These are phyloP conservation scores for Citrus australasica DNA, from an alignment of 345 rosid genomes.

Conservation along the genomic window DNA sequence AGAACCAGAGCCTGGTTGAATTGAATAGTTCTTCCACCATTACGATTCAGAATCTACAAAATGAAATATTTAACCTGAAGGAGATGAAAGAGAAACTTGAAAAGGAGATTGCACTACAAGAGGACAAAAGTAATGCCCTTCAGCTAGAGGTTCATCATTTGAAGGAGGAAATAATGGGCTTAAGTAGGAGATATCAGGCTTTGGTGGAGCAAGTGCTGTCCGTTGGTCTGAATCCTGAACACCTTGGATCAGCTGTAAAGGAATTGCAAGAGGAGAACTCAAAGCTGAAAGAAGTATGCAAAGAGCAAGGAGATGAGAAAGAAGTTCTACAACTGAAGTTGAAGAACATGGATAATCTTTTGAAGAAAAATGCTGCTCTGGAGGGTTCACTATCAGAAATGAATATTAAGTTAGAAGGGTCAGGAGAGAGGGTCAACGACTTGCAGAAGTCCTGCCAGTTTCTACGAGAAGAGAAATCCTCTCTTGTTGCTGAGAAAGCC, in stretches of 20 bases:
- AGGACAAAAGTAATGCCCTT: slow-evolving; percentile 48
- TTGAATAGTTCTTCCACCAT: slow-evolving; percentile 45
- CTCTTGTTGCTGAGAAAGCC: slow-evolving; percentile 69
- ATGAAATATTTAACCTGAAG: slow-evolving; percentile 52
- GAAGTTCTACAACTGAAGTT: slow-evolving; percentile 48
- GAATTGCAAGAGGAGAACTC: slow-evolving; percentile 62
- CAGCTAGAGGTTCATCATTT: slow-evolving; percentile 72
- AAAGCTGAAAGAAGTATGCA: slow-evolving; percentile 52
- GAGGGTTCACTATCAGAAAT: slow-evolving; percentile 70
- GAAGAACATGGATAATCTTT: slow-evolving; percentile 45
- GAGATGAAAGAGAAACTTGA: slow-evolving; percentile 72
- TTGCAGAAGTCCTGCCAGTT: slow-evolving; percentile 61
- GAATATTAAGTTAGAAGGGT: slow-evolving; percentile 68
- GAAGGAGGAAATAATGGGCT: slow-evolving; percentile 62
- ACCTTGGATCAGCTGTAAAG: slow-evolving; percentile 51
- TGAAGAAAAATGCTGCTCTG: slow-evolving; percentile 54
- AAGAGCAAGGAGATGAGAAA: slow-evolving; percentile 44
- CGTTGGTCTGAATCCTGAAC: slow-evolving; percentile 54
- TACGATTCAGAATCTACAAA: slow-evolving; percentile 41
- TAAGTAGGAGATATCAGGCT: slow-evolving; percentile 49
- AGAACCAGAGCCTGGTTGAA: slow-evolving; percentile 45
- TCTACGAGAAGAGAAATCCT: slow-evolving; percentile 66
- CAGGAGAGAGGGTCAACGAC: slow-evolving; percentile 48
- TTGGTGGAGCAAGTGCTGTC: slow-evolving; percentile 65
- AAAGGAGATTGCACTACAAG: slow-evolving; percentile 55